Base-by-base conservation (phyloP, 768 basidiomycete genomes). In the Collybia sp. region DNA sequence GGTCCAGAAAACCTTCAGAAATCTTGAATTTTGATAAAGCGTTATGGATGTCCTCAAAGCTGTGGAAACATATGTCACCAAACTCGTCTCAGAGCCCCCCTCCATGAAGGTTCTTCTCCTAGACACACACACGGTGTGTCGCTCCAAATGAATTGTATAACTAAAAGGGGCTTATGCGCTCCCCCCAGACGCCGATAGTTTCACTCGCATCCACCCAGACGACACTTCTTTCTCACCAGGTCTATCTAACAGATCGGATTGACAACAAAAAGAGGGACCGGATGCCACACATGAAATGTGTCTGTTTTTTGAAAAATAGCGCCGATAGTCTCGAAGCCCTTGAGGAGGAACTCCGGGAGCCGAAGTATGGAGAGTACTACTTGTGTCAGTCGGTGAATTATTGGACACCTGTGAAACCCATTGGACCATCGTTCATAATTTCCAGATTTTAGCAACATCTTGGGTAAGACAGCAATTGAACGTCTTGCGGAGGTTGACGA, bases 341-440 rank as follows among this genome's bases (percentile, higher is more conserved):
- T 45, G 87, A 86, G 53, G 71, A 77, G 45, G 96, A 99, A 60
- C 73, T 99, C 30, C 76, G 75, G 32, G 87, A 92, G 58, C 95
- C 94, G 9, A 88, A 88, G 66, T 99, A 98, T 58, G 93, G 93
- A 63, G 93, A 93, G 70, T 99, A 99, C 69, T 98, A 95, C 76
- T 71, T 99, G 62, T 99, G 95, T 98, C 80, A 87, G 95, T 92
- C 73, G 77, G 85, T 88, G 81, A 77, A 72, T 77, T 69, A 66
- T 58, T 57, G 58, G 55, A 56, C 65, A 53, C 52, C 46, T 43
- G 49, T 60, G 52, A 45, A 49, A 45, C 40, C 30, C 44, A 18
- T 44, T 45, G 44, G 48, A 48, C 30, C 32, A 43, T 45, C 46
- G 60, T 60, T 50, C 58, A 56, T 44, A 42, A 30, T 40, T 45